Evolutionary conservation across 768 basidiomycete genomes (phyloP), one percentile per base, ranked within the genome.

Genomic region (Panellus pusillus): DNA sequence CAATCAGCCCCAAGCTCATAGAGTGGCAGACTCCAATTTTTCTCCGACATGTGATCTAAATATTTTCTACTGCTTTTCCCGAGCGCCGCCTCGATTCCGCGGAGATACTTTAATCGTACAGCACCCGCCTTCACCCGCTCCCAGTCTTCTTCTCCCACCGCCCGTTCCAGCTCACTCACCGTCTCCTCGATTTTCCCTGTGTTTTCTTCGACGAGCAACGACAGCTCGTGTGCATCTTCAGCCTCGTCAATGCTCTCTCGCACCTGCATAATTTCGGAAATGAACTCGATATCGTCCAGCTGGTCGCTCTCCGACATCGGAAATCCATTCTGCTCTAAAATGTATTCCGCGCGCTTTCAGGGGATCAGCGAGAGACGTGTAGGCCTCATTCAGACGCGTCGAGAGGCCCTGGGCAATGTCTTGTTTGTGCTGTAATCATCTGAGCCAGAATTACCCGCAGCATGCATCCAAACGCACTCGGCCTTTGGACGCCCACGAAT

Each of bases 341-440:
- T 83, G 64, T 97, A 96, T 67, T 91, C 86, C 27, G 86, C 86
- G 38, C 94, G 83, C 24, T 78, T n/a, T 72, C 31, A 93, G 69
- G 2, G 93, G 93, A 59, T 81, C 76, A n/a, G 76, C 65, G 37
- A 98, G 79, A 15, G 82, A 80, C 60, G 81, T 82, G 66, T 95
- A 93, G 1, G 93, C 94, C 66, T 81, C 80, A 65, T 97, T 97
- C 8, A 96, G 76, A 41, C 80, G 75, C 35, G 89, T 81, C 18
- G 93, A 94, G 54, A 89, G 72, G 12, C 74, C 71, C 43, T 82
- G 81, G 0, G 91, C 90, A 17, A 84, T 65, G 13, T 77, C 75
- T 63, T 80, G 78, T 54, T 82, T 79, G 52, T 74, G n/a, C 42
- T 48, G 50, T 28, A 8, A 29, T 39, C 42, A 62, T 29, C 24